Evolutionary conservation across 2,329 filamentous ascomycete species (phyloP).

Genomic region (Trichothecium sympodiale): DNA sequence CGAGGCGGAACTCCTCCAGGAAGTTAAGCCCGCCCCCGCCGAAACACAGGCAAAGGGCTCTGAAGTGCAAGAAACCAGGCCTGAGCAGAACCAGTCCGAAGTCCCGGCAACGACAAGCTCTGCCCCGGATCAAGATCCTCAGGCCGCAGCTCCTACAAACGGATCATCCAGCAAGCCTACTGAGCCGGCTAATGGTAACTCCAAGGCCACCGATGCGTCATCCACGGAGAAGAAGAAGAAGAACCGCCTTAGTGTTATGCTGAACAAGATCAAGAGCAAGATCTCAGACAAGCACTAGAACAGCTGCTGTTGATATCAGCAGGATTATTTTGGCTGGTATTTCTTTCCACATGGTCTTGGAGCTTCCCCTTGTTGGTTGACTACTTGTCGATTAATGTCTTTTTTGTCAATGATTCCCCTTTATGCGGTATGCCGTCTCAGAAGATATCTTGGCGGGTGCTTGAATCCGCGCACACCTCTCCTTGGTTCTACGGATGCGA

Average conservation of each 20-base stretch:
- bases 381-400: neutral
- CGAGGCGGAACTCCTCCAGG: constrained; percentile 62
- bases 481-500: no score
- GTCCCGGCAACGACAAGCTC: constrained; percentile 3
- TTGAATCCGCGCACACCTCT: no score
- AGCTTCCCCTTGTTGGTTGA: neutral
- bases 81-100: constrained; percentile 3
- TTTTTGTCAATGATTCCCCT: constrained; percentile 13
- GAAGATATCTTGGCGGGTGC: no score
- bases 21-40: constrained; percentile 37
- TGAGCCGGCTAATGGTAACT: constrained; percentile 10
- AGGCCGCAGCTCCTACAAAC: constrained; percentile 2
- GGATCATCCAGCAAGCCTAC: constrained; percentile 10
- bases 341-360: no score
- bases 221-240: constrained; percentile 53
- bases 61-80: constrained; percentile 11
- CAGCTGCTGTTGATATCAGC: neutral
- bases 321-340: no score
- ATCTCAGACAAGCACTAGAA: constrained; percentile 20
- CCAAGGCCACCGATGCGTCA: constrained; percentile 12
- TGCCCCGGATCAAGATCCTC: constrained; percentile 2
- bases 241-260: constrained; percentile 51
- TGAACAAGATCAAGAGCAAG: constrained; percentile 45
- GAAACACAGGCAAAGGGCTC: constrained; percentile 16
- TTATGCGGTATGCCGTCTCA: neutral